Conservation (phyloP, 805 yeast genomes). For the Yarrowia porcina region DNA sequence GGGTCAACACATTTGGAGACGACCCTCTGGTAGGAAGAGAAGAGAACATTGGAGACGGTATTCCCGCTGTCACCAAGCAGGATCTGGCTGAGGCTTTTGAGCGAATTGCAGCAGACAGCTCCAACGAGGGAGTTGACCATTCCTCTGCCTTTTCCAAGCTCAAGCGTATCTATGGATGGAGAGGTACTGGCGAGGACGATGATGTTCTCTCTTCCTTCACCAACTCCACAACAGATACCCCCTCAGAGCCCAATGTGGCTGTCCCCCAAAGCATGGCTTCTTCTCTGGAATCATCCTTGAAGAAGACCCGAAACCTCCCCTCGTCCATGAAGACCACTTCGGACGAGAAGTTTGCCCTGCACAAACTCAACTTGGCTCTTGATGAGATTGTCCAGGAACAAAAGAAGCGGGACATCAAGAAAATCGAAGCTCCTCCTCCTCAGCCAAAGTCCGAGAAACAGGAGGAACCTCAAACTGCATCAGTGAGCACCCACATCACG, state of each 20-base stretch:
- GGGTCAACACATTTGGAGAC: constrained; percentile 44
- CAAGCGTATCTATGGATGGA: constrained; percentile 38
- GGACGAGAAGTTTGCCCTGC: constrained; percentile 31
- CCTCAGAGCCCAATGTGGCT: constrained; percentile 7
- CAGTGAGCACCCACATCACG: background rate
- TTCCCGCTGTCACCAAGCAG: constrained; percentile 39
- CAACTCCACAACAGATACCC: constrained; percentile 13
- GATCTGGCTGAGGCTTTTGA: constrained; percentile 41
- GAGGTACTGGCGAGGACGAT: constrained; percentile 30
- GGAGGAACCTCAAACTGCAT: background rate
- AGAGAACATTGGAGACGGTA: constrained; percentile 38
- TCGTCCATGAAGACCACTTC: constrained; percentile 22
- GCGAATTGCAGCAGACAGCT: constrained; percentile 33
- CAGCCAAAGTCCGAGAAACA: background rate
- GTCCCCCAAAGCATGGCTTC: constrained; percentile 13
- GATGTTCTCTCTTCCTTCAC: constrained; percentile 12
- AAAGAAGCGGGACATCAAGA: constrained; percentile 1
- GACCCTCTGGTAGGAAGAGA: constrained; percentile 39
- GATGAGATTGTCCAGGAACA: constrained; percentile 35
- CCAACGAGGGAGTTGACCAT: constrained; percentile 27
- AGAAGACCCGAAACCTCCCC: constrained; percentile 13
- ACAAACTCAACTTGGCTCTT: constrained; percentile 36
- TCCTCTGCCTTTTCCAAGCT: constrained; percentile 31
- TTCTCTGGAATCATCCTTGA: constrained; percentile 1
- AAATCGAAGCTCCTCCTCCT: background rate